phyloP scores from a whole-genome alignment of 371 early-diverging fungal species.

The Capillidium rhysosporum region DNA sequence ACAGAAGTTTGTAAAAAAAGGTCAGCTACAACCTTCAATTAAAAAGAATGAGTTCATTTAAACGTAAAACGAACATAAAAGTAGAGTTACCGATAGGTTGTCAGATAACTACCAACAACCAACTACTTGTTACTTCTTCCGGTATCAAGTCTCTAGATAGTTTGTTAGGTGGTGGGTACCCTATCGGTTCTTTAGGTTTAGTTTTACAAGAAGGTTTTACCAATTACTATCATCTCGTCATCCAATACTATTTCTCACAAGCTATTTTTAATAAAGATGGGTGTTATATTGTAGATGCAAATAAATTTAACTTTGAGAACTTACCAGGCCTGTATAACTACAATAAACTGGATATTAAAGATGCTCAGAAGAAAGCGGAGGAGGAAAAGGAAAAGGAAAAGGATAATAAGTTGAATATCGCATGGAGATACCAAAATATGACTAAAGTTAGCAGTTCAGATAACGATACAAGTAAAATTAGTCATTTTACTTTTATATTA shows the following conservation, averaged over 20 bases:
- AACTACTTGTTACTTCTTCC: neutral
- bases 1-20: too few species aligned
- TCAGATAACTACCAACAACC: neutral
- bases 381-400: conserved; percentile 7
- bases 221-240: conserved; percentile 51
- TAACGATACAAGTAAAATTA: neutral
- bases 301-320: conserved; percentile 21
- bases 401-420: conserved; percentile 42
- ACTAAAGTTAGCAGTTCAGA: conserved; percentile 23
- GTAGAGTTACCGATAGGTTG: too few species aligned
- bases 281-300: conserved; percentile 39
- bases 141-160: conserved; percentile 1
- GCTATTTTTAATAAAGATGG: conserved; percentile 58
- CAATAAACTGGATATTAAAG: conserved; percentile 10
- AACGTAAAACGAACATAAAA: too few species aligned
- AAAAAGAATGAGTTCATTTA: too few species aligned
- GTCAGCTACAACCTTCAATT: too few species aligned
- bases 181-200: conserved; percentile 58
- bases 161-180: conserved; percentile 57
- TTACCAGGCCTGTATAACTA: conserved; percentile 22
- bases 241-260: conserved; percentile 69
- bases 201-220: conserved; percentile 41
- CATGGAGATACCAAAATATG: conserved; percentile 77
- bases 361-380: conserved; percentile 2
- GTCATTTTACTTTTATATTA: neutral